Evolutionary conservation across 2,329 filamentous ascomycete genomes (phyloP), one percentile per base, ranked within the genome.

Genomic region (Aspergillus carbonarius): DNA sequence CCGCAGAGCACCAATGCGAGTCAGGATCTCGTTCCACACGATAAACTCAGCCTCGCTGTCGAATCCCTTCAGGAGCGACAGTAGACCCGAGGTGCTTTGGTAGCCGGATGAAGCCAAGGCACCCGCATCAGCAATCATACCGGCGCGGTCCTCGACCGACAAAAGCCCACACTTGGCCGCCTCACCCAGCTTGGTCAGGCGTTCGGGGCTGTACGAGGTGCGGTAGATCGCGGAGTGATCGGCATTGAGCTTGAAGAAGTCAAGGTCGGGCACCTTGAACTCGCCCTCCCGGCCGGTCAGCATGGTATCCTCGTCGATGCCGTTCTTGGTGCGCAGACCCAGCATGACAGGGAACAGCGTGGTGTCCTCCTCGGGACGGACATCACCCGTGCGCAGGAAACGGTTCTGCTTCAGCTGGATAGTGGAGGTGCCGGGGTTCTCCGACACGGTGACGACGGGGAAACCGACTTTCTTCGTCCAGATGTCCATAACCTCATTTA

Each of bases 381-480:
- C 91, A 72, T 98, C 93, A 40, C 90, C 92, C 12, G 93, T 98
- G 59, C 92, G 85, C 62, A 98, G 81, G 83, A 97, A 96, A 54
- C 93, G 90, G 78, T 97, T 97, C 77, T 98, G 93, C 82, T 95
- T 95, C 64, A 98, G 82, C 62, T 88, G 88, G 69, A 97, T 93
- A 18, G 87, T 88, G 60, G 85, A 88, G 49, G 88, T 83, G 25
- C 82, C 80, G 57, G 87, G 81, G 59, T 90, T 85, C 74, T 93
- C 91, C 0, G 89, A 91, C 27, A 98, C 92, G 7, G 89, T 89
- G 47, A 98, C 85, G 39, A 98, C 93, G 0, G 93, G 93, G 78
- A 89, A 97, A 54, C 93, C 93, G 57, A 98, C 90, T 69, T 96
- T 89, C 83, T 96, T 97, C 53, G 93, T 98, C 93, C 93, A 98